Conservation (phyloP, 2,329 filamentous ascomycete species). For the Fusarium oxysporum region DNA sequence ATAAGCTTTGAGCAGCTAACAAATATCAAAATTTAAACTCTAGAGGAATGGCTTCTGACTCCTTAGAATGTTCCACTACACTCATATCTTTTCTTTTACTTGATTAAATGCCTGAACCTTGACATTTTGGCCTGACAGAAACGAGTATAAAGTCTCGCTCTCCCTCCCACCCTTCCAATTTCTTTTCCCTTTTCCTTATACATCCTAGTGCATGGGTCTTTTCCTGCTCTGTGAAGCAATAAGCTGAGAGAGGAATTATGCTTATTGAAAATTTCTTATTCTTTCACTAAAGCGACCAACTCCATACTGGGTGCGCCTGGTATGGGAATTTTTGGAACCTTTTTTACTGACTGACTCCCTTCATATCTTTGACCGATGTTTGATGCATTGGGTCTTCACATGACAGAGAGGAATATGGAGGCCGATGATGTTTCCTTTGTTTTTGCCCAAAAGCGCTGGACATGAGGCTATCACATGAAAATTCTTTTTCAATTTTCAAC, state of each 20-base stretch:
- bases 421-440: background rate
- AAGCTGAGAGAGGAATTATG: constrained; percentile 3
- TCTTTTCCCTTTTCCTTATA: background rate
- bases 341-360: background rate
- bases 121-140: background rate
- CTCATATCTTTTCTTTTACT: background rate
- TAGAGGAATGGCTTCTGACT: too few relatives aligned
- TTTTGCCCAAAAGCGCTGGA: background rate
- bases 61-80: rapidly evolving
- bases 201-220: background rate
- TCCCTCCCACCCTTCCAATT: background rate
- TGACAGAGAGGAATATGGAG: background rate
- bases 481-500: background rate
- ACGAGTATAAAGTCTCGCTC: background rate
- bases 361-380: background rate
- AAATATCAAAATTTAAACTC: background rate
- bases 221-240: constrained; percentile 10
- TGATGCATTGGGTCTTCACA: background rate
- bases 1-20: background rate
- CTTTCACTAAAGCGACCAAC: background rate
- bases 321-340: constrained; percentile 7
- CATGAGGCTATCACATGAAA: background rate
- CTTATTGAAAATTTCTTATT: background rate
- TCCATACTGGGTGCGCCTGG: background rate
- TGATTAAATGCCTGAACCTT: background rate